These are phyloP conservation scores for Penicillium italicum DNA, from an alignment of 2,329 filamentous ascomycete species.

Conservation along the genomic window DNA sequence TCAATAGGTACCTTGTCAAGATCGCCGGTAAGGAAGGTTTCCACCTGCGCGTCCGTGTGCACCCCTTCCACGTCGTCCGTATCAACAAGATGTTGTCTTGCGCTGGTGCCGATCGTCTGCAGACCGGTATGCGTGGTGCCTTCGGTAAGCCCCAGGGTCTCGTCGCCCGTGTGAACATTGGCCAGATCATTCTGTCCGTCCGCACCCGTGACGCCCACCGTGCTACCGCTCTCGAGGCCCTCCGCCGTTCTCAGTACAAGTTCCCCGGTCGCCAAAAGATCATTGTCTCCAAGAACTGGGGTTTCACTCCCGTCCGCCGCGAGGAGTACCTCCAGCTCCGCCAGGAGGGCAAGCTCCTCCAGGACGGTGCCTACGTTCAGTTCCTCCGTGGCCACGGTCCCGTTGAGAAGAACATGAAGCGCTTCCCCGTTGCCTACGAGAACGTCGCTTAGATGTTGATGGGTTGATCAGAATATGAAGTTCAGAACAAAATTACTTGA, in stretches of 20 bases:
- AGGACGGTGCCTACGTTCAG: slow-evolving; percentile 99
- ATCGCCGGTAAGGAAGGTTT: slow-evolving; percentile 67
- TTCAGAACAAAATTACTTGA: slow-evolving; percentile 25
- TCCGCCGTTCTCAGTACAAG: slow-evolving; percentile 99
- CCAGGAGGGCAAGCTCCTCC: slow-evolving; percentile 86
- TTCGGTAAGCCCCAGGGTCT: slow-evolving; percentile 99
- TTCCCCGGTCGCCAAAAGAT: slow-evolving; percentile 99
- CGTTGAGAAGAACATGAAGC: slow-evolving; percentile 80
- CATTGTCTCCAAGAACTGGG: slow-evolving; percentile 99
- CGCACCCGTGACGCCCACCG: slow-evolving; percentile 95
- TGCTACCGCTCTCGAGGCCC: slow-evolving; percentile 91
- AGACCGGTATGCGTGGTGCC: slow-evolving; percentile 99
- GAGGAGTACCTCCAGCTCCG: slow-evolving; percentile 97
- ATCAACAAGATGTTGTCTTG: slow-evolving; percentile 99
- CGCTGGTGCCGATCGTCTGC: slow-evolving; percentile 99
- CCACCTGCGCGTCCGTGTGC: slow-evolving; percentile 73
- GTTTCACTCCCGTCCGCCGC: slow-evolving; percentile 96
- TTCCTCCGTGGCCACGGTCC: slow-evolving; percentile 94
- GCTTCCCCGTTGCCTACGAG: slow-evolving; percentile 84
- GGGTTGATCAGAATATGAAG: slow-evolving; percentile 29
- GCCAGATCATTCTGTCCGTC: slow-evolving; percentile 96
- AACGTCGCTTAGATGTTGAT: slow-evolving; percentile 42
- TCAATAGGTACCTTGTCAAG: slow-evolving; percentile 62
- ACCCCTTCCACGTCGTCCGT: slow-evolving; percentile 99
- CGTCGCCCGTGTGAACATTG: slow-evolving; percentile 99